Evolutionary conservation across 352 stramenopile genomes (phyloP).

Genomic region (Elongisporangium senticosum): DNA sequence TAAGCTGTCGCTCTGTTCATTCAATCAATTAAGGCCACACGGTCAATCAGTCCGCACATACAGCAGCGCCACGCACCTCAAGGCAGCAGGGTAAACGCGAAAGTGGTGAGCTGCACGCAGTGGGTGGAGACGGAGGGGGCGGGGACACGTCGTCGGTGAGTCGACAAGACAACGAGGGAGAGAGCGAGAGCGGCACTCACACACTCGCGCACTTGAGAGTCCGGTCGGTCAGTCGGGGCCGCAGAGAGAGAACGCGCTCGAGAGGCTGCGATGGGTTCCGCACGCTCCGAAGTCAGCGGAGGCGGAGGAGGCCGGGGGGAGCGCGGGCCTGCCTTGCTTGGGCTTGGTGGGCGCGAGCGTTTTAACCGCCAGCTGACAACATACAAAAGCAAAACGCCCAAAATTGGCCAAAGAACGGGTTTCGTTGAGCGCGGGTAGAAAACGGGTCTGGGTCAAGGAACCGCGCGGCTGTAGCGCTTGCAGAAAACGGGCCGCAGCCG

Average conservation of each 20-base stretch:
- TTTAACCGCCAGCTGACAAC: background rate
- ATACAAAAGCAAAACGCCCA: background rate
- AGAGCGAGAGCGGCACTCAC: background rate
- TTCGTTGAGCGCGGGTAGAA: background rate
- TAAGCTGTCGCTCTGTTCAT: background rate
- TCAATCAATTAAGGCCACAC: background rate
- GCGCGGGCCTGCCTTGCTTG: background rate
- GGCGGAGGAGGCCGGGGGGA: background rate
- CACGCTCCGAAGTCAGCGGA: background rate
- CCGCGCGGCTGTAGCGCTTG: background rate
- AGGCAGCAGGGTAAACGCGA: background rate
- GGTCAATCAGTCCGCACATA: background rate
- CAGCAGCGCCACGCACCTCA: background rate
- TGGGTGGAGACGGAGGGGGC: background rate
- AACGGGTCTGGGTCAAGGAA: background rate
- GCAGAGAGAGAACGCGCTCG: background rate
- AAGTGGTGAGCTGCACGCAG: background rate
- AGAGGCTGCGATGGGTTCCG: background rate
- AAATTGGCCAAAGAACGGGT: background rate
- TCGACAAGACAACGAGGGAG: background rate
- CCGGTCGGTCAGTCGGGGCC: background rate
- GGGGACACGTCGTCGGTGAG: background rate
- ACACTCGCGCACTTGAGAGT: background rate
- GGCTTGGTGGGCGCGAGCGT: background rate
- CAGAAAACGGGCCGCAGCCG: background rate